Percentiles rank a stretch among this genome's conserved stretches.
phyloP scores from a whole-genome alignment of 2,329 filamentous ascomycete species.

The Diaporthe sp. region DNA sequence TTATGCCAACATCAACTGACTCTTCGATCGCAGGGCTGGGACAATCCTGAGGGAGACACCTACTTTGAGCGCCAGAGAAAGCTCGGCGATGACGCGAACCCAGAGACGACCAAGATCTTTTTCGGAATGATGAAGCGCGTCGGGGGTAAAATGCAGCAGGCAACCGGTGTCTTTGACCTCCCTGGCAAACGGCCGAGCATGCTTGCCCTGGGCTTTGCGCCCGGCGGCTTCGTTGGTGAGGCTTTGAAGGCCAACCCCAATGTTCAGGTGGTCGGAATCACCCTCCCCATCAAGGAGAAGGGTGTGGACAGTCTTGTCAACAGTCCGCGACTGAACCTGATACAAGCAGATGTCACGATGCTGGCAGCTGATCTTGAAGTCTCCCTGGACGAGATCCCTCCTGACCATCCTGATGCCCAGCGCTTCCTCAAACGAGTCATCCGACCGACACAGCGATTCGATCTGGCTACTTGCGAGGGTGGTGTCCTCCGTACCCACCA shows the following conservation, averaged over 20 bases:
- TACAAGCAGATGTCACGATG: constrained; percentile 61
- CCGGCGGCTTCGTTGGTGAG: constrained; percentile 62
- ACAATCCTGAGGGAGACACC: constrained; percentile 55
- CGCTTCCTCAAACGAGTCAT: constrained; percentile 44
- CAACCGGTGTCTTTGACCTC: constrained; percentile 49
- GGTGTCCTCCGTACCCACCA: constrained; percentile 58
- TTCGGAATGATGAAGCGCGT: constrained; percentile 59
- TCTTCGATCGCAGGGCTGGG: constrained; percentile 54
- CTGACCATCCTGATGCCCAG: constrained; percentile 48
- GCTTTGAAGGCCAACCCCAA: constrained; percentile 52
- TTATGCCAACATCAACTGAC: background rate
- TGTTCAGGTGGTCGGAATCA: constrained; percentile 46
- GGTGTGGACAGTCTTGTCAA: constrained; percentile 33
- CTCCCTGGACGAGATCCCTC: constrained; percentile 45
- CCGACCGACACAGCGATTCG: constrained; percentile 57
- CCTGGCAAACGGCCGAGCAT: constrained; percentile 45
- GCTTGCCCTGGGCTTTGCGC: constrained; percentile 69
- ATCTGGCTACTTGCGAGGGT: constrained; percentile 62
- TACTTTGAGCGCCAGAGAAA: constrained; percentile 56
- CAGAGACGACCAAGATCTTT: constrained; percentile 46
- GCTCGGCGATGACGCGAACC: constrained; percentile 50
- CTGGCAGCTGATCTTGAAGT: constrained; percentile 60
- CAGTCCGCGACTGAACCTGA: constrained; percentile 7
- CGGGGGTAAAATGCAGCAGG: constrained; percentile 54
- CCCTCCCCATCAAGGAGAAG: constrained; percentile 19